Percentiles rank a stretch among this genome's conserved stretches.
Conservation (phyloP, 192 early-diverging fungal species). For the Coemansia sp. region DNA sequence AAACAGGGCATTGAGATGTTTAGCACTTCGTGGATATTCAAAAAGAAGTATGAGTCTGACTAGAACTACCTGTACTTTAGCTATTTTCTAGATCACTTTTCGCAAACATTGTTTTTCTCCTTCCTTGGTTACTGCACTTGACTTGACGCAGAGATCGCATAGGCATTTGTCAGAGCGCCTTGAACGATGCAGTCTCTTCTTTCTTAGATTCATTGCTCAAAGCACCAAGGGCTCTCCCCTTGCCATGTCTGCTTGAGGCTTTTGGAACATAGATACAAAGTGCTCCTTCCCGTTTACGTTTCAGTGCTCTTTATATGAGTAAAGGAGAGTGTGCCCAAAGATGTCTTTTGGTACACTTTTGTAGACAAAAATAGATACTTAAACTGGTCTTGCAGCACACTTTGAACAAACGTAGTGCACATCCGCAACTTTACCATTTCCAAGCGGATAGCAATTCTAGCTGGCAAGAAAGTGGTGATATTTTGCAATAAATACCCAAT, state of each 20-base stretch:
- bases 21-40: constrained; percentile 83
- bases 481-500: no score
- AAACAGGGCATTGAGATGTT: constrained; percentile 69
- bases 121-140: background rate
- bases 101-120: background rate
- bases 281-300: background rate
- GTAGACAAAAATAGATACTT: no score
- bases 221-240: background rate
- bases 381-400: no score
- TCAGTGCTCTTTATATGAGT: background rate
- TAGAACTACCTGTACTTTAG: constrained; percentile 4
- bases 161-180: background rate
- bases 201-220: background rate
- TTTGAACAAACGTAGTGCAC: background rate
- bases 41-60: constrained; percentile 71
- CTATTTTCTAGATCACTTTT: background rate
- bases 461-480: background rate
- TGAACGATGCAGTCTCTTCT: background rate
- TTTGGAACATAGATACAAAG: background rate
- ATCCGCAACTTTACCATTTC: background rate
- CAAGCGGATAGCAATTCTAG: background rate
- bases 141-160: background rate
- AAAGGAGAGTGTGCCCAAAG: background rate
- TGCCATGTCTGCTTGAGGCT: background rate
- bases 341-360: background rate